Conservation (phyloP, 2,329 filamentous ascomycete genomes). For the Trichoderma brevicompactum region DNA sequence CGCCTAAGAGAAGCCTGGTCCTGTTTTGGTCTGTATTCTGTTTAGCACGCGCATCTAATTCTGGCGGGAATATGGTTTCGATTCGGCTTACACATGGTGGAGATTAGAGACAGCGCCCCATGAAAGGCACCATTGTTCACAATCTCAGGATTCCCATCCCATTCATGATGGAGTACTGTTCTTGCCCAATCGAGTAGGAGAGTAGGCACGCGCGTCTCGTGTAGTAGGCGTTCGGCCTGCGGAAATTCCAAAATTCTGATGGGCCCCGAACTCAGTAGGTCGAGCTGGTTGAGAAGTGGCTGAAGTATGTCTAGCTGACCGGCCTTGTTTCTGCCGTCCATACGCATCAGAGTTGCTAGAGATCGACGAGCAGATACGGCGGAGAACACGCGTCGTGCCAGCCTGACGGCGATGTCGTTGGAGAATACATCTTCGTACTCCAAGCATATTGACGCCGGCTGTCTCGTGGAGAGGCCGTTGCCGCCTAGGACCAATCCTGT, state of each 20-base stretch:
- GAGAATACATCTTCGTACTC: constrained; percentile 67
- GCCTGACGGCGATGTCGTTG: constrained; percentile 61
- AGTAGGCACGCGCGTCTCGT: constrained; percentile 61
- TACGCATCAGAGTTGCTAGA: constrained; percentile 52
- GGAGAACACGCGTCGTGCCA: constrained; percentile 62
- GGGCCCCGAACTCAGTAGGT: constrained; percentile 53
- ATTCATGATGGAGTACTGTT: constrained; percentile 75
- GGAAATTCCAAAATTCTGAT: constrained; percentile 54
- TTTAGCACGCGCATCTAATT: background rate
- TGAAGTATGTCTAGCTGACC: constrained; percentile 47
- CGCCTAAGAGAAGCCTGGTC: constrained; percentile 65
- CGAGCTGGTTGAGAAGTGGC: constrained; percentile 57
- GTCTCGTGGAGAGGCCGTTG: constrained; percentile 51
- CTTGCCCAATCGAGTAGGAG: constrained; percentile 72
- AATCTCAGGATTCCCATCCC: constrained; percentile 76
- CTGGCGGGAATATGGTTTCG: background rate
- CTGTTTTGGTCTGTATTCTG: constrained; percentile 60
- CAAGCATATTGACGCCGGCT: constrained; percentile 57
- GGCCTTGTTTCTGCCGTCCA: constrained; percentile 44
- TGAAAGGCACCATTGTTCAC: constrained; percentile 72
- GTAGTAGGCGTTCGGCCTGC: constrained; percentile 55
- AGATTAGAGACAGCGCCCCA: constrained; percentile 75
- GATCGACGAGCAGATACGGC: constrained; percentile 59
- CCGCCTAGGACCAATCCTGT: constrained; percentile 56
- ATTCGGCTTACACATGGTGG: constrained; percentile 67